Evolutionary conservation across 441 rosid species (phyloP).

Genomic region (Populus hybrid): DNA sequence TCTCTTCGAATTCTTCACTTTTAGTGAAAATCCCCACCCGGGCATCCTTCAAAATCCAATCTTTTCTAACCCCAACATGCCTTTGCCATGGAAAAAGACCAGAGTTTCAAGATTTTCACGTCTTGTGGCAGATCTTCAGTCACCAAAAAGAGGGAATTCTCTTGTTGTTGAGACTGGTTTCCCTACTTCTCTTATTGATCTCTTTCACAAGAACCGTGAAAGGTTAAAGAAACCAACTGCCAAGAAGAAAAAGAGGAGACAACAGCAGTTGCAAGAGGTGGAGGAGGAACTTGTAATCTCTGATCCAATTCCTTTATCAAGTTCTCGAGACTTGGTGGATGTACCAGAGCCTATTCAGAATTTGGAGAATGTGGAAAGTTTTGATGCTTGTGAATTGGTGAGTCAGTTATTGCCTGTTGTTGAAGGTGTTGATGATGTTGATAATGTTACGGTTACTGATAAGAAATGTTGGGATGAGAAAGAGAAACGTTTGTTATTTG

Average conservation of each 20-base stretch:
- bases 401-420: not conserved
- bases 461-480: conserved; percentile 7
- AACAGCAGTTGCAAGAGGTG: not conserved
- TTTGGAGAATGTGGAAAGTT: conserved; percentile 1
- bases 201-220: conserved; percentile 78
- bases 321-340: conserved; percentile 1
- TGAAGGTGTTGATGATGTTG: not conserved
- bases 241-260: conserved; percentile 17
- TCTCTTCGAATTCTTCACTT: not conserved
- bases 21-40: not conserved
- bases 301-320: conserved; percentile 18
- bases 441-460: not conserved
- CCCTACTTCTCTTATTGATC: conserved; percentile 86
- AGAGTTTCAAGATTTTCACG: conserved; percentile 57
- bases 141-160: conserved; percentile 21
- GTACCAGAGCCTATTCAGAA: not conserved
- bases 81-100: conserved; percentile 72
- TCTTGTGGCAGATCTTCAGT: conserved; percentile 55
- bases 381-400: not conserved
- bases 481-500: conserved; percentile 24
- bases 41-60: not conserved
- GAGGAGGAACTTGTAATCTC: conserved; percentile 17
- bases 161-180: conserved; percentile 86
- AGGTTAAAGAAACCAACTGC: conserved; percentile 51
- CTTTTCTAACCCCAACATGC: conserved; percentile 37